phyloP scores from a whole-genome alignment of 495 filamentous ascomycete species.

The Penicillium flavigenum region DNA sequence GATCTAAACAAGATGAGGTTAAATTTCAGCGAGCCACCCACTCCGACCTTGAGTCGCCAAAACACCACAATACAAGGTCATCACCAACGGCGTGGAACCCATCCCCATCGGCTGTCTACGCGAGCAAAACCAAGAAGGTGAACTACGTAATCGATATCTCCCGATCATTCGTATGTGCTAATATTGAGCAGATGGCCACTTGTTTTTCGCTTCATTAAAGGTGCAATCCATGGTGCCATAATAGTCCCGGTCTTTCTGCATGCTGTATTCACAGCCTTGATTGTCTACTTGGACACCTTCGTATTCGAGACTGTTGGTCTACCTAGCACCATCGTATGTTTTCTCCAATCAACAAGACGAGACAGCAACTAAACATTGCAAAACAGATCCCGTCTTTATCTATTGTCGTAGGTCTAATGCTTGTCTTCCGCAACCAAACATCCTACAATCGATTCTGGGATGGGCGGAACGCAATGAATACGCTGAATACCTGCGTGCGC shows the following conservation, averaged over 20 bases:
- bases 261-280: conserved; percentile 59
- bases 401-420: conserved; percentile 78
- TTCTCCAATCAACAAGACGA: neutral
- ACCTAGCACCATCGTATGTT: conserved; percentile 60
- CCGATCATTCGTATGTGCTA: neutral
- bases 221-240: conserved; percentile 68
- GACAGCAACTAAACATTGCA: neutral
- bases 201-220: conserved; percentile 72
- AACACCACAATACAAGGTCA: conserved; percentile 32
- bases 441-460: conserved; percentile 74
- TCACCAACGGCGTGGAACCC: conserved; percentile 35
- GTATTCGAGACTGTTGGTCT: conserved; percentile 56
- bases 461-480: conserved; percentile 59
- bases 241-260: conserved; percentile 63
- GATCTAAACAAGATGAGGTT: conserved; percentile 30
- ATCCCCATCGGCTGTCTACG: conserved; percentile 44
- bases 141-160: neutral
- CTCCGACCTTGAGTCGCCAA: conserved; percentile 40
- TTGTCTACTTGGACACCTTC: conserved; percentile 62
- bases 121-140: conserved; percentile 60
- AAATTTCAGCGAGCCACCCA: conserved; percentile 41
- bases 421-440: conserved; percentile 74
- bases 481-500: conserved; percentile 58
- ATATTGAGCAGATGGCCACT: conserved; percentile 60
- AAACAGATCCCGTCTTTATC: conserved; percentile 67